Base-by-base conservation (phyloP, 805 yeast species). In the Candida nitratophila region DNA sequence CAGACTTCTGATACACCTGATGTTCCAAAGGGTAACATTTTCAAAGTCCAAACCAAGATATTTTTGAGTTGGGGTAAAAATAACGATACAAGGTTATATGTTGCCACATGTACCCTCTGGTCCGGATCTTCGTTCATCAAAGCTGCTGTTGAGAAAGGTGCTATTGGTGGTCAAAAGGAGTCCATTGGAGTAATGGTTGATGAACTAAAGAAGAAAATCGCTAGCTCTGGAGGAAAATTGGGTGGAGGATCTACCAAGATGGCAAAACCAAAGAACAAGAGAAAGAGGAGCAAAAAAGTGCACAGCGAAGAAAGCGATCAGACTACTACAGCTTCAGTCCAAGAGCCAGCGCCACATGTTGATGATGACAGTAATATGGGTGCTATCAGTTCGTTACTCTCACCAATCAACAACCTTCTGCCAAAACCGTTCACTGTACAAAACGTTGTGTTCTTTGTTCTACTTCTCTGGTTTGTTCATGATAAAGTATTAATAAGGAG, bases 1-100 rank as follows among this genome's bases (percentile, higher is more conserved):
- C 86, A 82, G 50, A 59, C 68, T 1, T 79, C 89, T 0, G 74
- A 71, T 40, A 81, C 88, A 0, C 95, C 93, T 0, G 93, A 85
- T 64, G 87, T 85, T n/a, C 95, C 95, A 0, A 79, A 85, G 30
- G 93, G 95, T 8, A 73, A 69, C 49, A 68, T 83, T 0, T 86
- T 86, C 51, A 69, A 72, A 39, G 83, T 83, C 3, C 69, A 71
- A 43, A 81, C 93, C 2, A 67, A 70, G 26, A 70, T 74, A 31
- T 72, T 71, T 51, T 61, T 83, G 7, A 69, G 77, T 11, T 85
- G 95, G 93, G 85, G 73, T 4, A 67, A 65, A 2, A 69, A 71
- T 41, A 81, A 81, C 56, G 47, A 61, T 9, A 83, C 90, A 0
- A 66, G 65, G 22, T 32, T 83, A 6, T 64, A 66, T 21, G 76